Evolutionary conservation across 306 rosid genomes (phyloP), one percentile per base, ranked within the genome.

Genomic region (Canavalia gladiata): DNA sequence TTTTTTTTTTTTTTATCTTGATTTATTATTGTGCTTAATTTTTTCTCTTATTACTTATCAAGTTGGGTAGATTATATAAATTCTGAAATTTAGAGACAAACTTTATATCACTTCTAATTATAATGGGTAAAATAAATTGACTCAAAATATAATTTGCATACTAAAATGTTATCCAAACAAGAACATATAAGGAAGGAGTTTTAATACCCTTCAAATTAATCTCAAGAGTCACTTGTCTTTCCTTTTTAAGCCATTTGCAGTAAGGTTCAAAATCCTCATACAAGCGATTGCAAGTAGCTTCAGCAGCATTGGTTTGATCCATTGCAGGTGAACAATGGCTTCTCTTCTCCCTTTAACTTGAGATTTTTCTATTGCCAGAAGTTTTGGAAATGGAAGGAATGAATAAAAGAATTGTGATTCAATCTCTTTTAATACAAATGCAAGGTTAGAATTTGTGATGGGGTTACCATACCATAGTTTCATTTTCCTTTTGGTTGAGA

Each of bases 231-330:
- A 69, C 78, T 8, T 7, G 72, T 29, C 78, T 83, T 66, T 74
- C 85, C 8, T 84, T 43, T 49, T 57, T 42, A 12, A 60, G 42
- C 90, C 89, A 87, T 80, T 82, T 83, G 80, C 94, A 88, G 52
- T 46, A 85, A 68, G 97, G 97, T 46, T 91, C 94, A 58, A 91
- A 89, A 69, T 79, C 87, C 72, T 86, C 82, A 39, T 88, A 87
- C 75, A 12, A 11, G 49, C 76, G 88, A 13, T 80, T 57, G 59
- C 49, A 42, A 12, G 72, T 28, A 41, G 78, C 66, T 76, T 43
- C 77, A 42, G 30, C 51, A n/a, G 35, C 82, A 49, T 76, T 87
- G n/a, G 69, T 69, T 47, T 18, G 25, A 18, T 74, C 77, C 86
- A 81, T 87, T 75, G 81, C 33, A 66, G 64, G 55, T 66, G 28